phyloP scores from a whole-genome alignment of 495 filamentous ascomycete genomes.

The Lentithecium fluviatile region DNA sequence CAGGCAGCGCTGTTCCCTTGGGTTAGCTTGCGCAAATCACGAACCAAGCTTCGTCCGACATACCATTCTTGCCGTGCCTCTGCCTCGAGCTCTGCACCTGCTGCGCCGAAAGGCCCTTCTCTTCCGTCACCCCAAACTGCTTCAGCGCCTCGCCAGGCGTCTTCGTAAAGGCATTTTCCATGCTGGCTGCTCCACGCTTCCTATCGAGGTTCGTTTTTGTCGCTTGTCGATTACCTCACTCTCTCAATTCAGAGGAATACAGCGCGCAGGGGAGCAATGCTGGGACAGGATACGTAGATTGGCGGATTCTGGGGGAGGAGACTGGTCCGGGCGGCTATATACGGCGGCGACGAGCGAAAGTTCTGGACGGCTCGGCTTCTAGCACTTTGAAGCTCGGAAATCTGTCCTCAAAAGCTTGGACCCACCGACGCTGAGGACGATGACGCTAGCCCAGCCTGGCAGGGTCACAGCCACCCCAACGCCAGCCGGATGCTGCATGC shows the following conservation, averaged over 20 bases:
- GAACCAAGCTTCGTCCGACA: slow-evolving; percentile 35
- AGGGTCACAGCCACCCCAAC: no score
- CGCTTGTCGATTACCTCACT: not conserved
- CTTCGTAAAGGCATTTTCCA: slow-evolving; percentile 79
- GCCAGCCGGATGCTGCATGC: no score
- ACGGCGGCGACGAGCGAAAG: slow-evolving; percentile 8
- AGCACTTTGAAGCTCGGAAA: no score
- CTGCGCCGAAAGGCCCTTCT: slow-evolving; percentile 64
- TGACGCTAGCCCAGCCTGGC: no score
- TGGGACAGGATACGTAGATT: not conserved
- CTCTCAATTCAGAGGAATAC: not conserved
- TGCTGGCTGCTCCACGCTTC: slow-evolving; percentile 39
- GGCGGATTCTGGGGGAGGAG: not conserved
- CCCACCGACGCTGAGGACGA: no score
- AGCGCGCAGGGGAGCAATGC: not conserved
- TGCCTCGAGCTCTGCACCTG: slow-evolving; percentile 63
- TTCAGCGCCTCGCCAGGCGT: slow-evolving; percentile 67
- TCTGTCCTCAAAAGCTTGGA: no score
- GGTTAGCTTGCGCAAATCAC: slow-evolving; percentile 18
- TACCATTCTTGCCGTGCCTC: slow-evolving; percentile 86
- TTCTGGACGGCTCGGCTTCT: no score
- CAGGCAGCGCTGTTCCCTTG: slow-evolving; percentile 69
- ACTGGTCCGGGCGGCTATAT: slow-evolving; percentile 5
- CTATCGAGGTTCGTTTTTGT: slow-evolving; percentile 1
- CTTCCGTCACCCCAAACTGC: slow-evolving; percentile 67